These are phyloP conservation scores for Eustoma russellianum DNA, from an alignment of 257 asterid genomes.

Conservation along the genomic window DNA sequence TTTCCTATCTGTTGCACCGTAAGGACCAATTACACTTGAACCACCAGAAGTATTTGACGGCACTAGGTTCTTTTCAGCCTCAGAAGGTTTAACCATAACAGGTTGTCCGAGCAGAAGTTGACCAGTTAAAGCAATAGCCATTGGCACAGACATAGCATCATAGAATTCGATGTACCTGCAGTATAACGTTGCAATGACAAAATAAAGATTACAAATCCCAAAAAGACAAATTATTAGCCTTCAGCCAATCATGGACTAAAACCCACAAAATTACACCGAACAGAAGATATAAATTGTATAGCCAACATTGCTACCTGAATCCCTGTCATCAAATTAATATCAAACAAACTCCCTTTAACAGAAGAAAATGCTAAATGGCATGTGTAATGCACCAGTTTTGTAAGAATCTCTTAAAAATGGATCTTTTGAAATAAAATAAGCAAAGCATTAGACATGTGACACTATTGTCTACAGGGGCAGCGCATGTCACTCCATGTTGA, in stretches of 20 bases:
- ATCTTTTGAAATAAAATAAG: no score
- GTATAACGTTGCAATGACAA: background rate
- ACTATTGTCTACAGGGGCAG: no score
- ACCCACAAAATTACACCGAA: background rate
- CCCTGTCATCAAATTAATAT: no score
- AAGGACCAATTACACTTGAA: slow-evolving; percentile 74
- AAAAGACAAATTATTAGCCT: no score
- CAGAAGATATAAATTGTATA: no score
- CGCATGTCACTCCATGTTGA: no score
- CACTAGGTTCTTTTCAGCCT: slow-evolving; percentile 99
- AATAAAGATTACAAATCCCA: background rate
- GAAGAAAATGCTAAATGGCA: no score
- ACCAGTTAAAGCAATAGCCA: slow-evolving; percentile 95
- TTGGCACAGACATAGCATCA: slow-evolving; percentile 96
- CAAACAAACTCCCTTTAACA: no score
- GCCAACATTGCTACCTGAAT: no score
- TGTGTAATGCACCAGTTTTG: no score
- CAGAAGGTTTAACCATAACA: slow-evolving; percentile 97
- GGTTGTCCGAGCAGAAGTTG: slow-evolving; percentile 94
- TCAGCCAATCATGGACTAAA: background rate
- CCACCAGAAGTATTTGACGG: slow-evolving; percentile 69
- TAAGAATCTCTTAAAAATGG: no score
- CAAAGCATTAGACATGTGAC: no score
- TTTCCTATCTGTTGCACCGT: slow-evolving; percentile 87
- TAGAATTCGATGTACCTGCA: slow-evolving; percentile 91